Conservation (phyloP, 495 filamentous ascomycete genomes). For the Elaphomyces granulatus region DNA sequence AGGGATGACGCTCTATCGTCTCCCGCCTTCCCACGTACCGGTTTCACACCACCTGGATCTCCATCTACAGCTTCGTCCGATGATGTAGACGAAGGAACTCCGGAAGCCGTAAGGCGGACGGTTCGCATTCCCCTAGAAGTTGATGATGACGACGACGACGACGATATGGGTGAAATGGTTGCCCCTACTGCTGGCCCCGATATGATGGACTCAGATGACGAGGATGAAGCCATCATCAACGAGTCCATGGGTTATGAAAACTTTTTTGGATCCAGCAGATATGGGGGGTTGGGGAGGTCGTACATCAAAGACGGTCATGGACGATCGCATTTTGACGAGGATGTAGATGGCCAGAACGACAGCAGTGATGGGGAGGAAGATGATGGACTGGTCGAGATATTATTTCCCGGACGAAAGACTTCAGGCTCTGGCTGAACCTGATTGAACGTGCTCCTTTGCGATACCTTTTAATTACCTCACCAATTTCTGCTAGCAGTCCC, state of each 20-base stretch:
- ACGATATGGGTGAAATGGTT: slow-evolving; percentile 38
- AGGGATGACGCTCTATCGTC: slow-evolving; percentile 19
- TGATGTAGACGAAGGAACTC: slow-evolving; percentile 22
- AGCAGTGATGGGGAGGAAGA: slow-evolving; percentile 32
- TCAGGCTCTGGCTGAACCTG: slow-evolving; percentile 17
- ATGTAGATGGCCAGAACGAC: slow-evolving; percentile 24
- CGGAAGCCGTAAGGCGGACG: slow-evolving; percentile 21
- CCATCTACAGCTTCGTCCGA: slow-evolving; percentile 30
- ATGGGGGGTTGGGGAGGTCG: slow-evolving; percentile 21
- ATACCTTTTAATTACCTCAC: no score
- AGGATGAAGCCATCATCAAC: slow-evolving; percentile 36
- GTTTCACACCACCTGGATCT: slow-evolving; percentile 31
- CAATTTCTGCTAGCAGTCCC: no score
- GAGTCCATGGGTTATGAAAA: slow-evolving; percentile 33
- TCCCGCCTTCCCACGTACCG: slow-evolving; percentile 25
- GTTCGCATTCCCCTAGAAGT: slow-evolving; percentile 33
- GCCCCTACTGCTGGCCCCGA: slow-evolving; percentile 21
- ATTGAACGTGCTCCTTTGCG: slow-evolving; percentile 7
- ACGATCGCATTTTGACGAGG: slow-evolving; percentile 27
- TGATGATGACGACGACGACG: slow-evolving; percentile 32
- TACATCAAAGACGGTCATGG: slow-evolving; percentile 10
- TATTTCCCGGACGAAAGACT: slow-evolving; percentile 27
- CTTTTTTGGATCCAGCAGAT: slow-evolving; percentile 21
- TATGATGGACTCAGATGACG: slow-evolving; percentile 33
- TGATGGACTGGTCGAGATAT: slow-evolving; percentile 35